These are phyloP conservation scores for Asterella californica DNA, from an alignment of 225 moss, liverwort and hornwort genomes.

Conservation along the genomic window DNA sequence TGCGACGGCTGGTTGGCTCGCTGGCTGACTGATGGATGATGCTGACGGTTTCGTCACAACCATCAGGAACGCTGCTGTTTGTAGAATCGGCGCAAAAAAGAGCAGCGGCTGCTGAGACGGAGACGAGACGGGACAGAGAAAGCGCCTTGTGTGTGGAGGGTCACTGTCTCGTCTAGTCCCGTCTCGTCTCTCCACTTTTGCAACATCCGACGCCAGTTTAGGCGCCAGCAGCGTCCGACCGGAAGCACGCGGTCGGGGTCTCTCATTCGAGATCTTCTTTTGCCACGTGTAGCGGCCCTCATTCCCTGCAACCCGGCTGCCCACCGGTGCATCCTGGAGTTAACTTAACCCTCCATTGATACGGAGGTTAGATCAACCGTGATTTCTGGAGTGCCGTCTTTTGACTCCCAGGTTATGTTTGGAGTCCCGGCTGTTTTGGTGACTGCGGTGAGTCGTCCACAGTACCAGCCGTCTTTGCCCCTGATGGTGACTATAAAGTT, in stretches of 20 bases:
- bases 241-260: slow-evolving; percentile 3
- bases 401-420: not conserved
- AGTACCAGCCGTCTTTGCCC: not conserved
- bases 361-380: not conserved
- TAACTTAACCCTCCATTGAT: not conserved
- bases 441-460: not conserved
- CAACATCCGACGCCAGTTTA: not conserved
- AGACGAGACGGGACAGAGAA: not conserved
- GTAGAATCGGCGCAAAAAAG: not conserved
- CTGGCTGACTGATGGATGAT: not conserved
- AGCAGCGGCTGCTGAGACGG: not conserved
- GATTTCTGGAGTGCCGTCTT: not conserved
- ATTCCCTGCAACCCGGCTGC: not conserved
- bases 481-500: not conserved
- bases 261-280: not conserved
- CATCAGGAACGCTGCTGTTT: not conserved
- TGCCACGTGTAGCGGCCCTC: not conserved
- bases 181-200: not conserved
- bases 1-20: not conserved
- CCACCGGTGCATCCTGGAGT: not conserved
- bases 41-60: not conserved
- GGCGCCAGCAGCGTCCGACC: not conserved
- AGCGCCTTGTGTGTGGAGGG: no score
- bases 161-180: no score
- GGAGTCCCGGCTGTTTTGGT: not conserved